Evolutionary conservation across 257 asterid species (phyloP).

Genomic region (Salvia rosmarinus): DNA sequence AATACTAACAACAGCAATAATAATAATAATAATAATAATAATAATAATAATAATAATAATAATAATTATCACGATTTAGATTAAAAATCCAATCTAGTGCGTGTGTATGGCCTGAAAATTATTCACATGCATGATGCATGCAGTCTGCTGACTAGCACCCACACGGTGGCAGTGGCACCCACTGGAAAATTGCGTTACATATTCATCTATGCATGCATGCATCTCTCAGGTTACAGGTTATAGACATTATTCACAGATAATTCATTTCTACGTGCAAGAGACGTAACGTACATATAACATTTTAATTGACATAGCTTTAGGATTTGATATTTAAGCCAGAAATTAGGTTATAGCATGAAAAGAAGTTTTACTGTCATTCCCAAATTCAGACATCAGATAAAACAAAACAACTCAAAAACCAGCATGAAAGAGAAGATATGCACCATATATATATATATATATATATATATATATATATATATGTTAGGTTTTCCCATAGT

Average conservation of each 20-base stretch:
- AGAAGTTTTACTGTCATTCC: constrained; percentile 28
- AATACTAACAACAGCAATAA: too few species aligned
- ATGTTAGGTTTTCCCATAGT: too few species aligned
- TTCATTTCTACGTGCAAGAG: too few species aligned
- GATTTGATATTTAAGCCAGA: constrained; percentile 20
- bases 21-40: too few species aligned
- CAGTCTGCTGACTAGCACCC: constrained; percentile 3
- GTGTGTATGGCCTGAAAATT: background rate
- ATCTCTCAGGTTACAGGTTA: background rate
- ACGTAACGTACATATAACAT: too few species aligned
- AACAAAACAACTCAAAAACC: constrained; percentile 5
- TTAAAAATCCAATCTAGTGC: background rate
- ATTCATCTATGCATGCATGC: constrained; percentile 27
- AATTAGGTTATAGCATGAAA: constrained; percentile 22
- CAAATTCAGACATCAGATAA: constrained; percentile 33
- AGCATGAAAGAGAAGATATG: constrained; percentile 9
- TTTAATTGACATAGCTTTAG: background rate
- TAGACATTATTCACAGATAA: background rate
- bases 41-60: too few species aligned
- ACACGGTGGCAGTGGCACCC: constrained; percentile 3
- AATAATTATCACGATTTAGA: too few species aligned
- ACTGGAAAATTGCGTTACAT: background rate
- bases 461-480: too few species aligned
- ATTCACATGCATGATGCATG: constrained; percentile 6
- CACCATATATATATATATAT: too few species aligned